Conservation (phyloP, 257 asterid species). For the Nicotiana knightiana region DNA sequence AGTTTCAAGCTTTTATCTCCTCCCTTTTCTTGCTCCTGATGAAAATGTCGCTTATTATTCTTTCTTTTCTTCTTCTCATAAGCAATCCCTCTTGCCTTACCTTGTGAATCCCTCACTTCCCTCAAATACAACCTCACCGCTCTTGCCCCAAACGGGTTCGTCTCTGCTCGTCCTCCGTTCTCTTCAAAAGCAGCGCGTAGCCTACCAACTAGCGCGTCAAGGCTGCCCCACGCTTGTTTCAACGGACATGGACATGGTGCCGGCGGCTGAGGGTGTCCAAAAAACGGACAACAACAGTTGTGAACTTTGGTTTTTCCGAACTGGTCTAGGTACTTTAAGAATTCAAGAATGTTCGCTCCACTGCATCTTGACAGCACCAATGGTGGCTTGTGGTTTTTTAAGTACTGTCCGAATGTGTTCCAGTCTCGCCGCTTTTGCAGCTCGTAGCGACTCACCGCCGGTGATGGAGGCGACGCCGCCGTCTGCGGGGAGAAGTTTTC, state of each 20-base stretch:
- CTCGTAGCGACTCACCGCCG: conserved; percentile 47
- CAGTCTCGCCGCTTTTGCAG: conserved; percentile 61
- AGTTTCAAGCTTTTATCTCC: background rate
- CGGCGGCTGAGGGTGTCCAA: conserved; percentile 43
- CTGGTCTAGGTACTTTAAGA: background rate
- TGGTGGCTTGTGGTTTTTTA: conserved; percentile 59
- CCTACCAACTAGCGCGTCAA: conserved; percentile 58
- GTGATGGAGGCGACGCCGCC: background rate
- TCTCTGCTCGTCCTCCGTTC: conserved; percentile 50
- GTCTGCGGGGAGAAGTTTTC: background rate
- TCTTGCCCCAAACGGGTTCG: conserved; percentile 54
- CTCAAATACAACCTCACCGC: conserved; percentile 49
- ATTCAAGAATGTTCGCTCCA: conserved; percentile 53
- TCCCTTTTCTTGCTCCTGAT: background rate
- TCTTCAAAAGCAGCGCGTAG: conserved; percentile 62
- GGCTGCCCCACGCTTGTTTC: conserved; percentile 61
- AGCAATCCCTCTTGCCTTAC: conserved; percentile 51
- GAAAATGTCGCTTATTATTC: conserved; percentile 21
- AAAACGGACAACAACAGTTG: conserved; percentile 35
- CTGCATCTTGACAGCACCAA: conserved; percentile 51
- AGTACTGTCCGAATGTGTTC: conserved; percentile 56
- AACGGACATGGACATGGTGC: conserved; percentile 39
- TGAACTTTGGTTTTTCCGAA: conserved; percentile 4
- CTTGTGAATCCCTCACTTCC: conserved; percentile 58
- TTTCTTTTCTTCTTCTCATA: conserved; percentile 57